Conservation (phyloP, 2,329 filamentous ascomycete species). For the Aspergillus sp. region DNA sequence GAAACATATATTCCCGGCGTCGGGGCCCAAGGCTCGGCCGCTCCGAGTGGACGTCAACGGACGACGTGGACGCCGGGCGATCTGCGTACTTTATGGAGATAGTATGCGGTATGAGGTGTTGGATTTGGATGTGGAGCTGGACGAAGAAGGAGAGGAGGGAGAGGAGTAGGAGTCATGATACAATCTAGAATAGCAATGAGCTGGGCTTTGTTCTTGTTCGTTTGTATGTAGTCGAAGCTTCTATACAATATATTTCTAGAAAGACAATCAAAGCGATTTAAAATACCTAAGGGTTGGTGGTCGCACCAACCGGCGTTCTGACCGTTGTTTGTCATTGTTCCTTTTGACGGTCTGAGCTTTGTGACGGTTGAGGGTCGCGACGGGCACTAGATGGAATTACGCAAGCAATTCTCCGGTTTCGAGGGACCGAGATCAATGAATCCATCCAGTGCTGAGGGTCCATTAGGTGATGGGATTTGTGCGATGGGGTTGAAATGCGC, state of each 20-base stretch:
- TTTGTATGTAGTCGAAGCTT: neutral
- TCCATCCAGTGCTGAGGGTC: too few relatives aligned
- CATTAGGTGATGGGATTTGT: conserved; percentile 8
- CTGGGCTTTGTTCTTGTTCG: neutral
- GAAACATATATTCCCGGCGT: conserved; percentile 46
- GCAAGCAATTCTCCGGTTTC: too few relatives aligned
- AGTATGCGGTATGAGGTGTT: conserved; percentile 54
- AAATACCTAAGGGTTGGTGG: too few relatives aligned
- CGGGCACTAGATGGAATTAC: too few relatives aligned
- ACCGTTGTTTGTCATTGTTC: neutral
- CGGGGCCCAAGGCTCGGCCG: conserved; percentile 46
- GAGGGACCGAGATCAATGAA: too few relatives aligned
- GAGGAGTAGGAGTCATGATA: neutral
- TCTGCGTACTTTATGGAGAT: conserved; percentile 55
- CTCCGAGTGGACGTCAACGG: conserved; percentile 55
- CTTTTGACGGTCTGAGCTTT: neutral
- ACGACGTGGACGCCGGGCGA: conserved; percentile 50
- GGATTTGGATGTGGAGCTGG: conserved; percentile 50
- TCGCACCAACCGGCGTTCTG: neutral
- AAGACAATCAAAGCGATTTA: too few relatives aligned
- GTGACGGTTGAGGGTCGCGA: too few relatives aligned
- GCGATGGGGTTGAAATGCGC: conserved; percentile 15
- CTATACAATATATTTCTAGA: too few relatives aligned
- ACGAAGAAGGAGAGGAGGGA: conserved; percentile 24
- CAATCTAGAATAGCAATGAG: too few relatives aligned